Evolutionary conservation across 139 green algal species (phyloP).

Genomic region (Closterium sp.): DNA sequence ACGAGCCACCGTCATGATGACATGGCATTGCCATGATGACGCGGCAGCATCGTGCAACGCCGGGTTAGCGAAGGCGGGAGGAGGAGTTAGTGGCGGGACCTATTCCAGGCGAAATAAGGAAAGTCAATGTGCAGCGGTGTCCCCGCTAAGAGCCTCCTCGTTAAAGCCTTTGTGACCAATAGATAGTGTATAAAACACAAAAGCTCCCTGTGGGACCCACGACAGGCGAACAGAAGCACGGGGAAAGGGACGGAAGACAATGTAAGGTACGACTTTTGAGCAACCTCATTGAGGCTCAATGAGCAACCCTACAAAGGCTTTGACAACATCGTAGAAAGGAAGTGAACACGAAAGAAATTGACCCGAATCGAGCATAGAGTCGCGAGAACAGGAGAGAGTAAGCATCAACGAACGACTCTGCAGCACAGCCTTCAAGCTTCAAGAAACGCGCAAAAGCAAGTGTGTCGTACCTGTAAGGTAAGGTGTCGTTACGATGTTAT

Average conservation of each 20-base stretch:
- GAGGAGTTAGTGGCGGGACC: not conserved
- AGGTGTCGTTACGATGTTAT: not conserved
- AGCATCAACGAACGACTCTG: too few relatives aligned
- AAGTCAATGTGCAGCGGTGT: not conserved
- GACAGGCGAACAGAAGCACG: not conserved
- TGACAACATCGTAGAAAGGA: too few relatives aligned
- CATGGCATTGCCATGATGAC: not conserved
- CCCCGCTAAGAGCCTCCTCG: not conserved
- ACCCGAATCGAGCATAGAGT: too few relatives aligned
- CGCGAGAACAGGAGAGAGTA: too few relatives aligned
- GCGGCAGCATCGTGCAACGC: not conserved
- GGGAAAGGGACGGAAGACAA: not conserved
- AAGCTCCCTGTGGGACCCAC: not conserved
- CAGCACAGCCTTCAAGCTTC: not conserved
- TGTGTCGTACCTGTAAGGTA: not conserved
- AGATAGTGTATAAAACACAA: not conserved
- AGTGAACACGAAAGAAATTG: too few relatives aligned
- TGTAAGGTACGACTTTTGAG: too few relatives aligned
- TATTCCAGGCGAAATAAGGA: not conserved
- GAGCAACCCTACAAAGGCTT: too few relatives aligned
- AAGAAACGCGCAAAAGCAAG: not conserved
- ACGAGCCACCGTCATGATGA: not conserved
- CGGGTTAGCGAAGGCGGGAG: not conserved
- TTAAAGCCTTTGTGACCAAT: not conserved
- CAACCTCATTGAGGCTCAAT: too few relatives aligned